Base-by-base conservation (phyloP, 495 filamentous ascomycete species). In the Alectoria sarmentosa region DNA sequence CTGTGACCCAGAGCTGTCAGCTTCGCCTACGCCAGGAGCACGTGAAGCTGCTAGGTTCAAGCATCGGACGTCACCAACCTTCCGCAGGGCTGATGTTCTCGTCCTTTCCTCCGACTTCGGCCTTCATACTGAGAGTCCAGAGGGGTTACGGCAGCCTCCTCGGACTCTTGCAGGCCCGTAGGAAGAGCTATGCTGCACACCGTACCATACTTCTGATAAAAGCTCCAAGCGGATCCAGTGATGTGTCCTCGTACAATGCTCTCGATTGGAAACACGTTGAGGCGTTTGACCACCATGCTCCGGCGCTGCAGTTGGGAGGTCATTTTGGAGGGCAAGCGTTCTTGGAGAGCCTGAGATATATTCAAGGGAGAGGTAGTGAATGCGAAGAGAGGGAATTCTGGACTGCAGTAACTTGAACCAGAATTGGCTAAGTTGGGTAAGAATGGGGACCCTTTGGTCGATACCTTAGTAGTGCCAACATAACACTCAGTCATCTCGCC, bases 241-340 rank as follows among this genome's bases (percentile, higher is more conserved):
- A 98, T 88, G 76, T 97, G 97, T 62, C 94, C 93, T 37, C 93
- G 87, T 4, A 96, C 92, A 64, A 92, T 90, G 23, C 88, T 90
- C 76, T 98, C 94, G 65, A 98, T 82, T 10, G 77, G 63, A 30
- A 93, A 84, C 34, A 89, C 75, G 9, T 75, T 67, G 75, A 92
- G 90, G 30, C 67, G 61, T 44, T 66, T 64, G 26, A 66, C 66
- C 11, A 60, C 61, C 63, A 71, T 69, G 48, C 52, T 68, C 21
- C 67, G 46, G 21, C 13, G 55, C 28, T 62, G 13, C 7, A 68
- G 58, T 58, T 41, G 42, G 37, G 23, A 23, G 63, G 36, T 62
- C 36, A 90, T 74, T 61, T 80, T 73, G 15, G 76, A 70, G 11
- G 76, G 73, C 60, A 87, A 80, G 30, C 75, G 74, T 30, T 69